Conservation (phyloP, 2,329 filamentous ascomycete genomes). For the Xylaria sp. region DNA sequence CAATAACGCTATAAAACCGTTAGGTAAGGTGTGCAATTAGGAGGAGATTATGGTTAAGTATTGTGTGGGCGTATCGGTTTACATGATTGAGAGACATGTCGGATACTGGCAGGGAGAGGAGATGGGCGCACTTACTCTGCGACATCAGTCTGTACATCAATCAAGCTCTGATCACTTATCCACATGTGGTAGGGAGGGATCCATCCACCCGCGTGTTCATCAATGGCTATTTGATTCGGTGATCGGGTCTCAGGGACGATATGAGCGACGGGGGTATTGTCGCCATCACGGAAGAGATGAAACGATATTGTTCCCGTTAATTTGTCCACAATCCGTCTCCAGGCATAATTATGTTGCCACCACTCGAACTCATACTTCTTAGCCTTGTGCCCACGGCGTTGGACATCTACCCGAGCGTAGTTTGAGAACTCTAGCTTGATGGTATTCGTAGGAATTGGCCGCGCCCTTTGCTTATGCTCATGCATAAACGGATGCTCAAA, state of each 20-base stretch:
- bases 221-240: conserved; percentile 74
- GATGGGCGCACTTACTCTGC: conserved; percentile 75
- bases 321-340: conserved; percentile 79
- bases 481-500: conserved; percentile 48
- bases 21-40: conserved; percentile 32
- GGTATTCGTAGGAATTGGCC: conserved; percentile 73
- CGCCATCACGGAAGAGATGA: conserved; percentile 77
- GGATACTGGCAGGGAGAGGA: conserved; percentile 18
- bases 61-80: neutral
- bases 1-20: conserved; percentile 73
- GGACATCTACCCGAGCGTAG: conserved; percentile 90
- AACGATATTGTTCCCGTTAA: conserved; percentile 78
- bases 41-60: neutral
- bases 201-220: conserved; percentile 86
- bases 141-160: conserved; percentile 79
- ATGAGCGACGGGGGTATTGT: conserved; percentile 76
- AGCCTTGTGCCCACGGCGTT: conserved; percentile 71
- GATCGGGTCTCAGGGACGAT: conserved; percentile 84
- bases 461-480: conserved; percentile 50
- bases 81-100: neutral
- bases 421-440: conserved; percentile 96
- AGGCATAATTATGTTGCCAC: conserved; percentile 87
- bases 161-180: conserved; percentile 79
- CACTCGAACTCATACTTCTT: conserved; percentile 93
- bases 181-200: conserved; percentile 90